These are phyloP conservation scores for Cucurbita maxima DNA, from an alignment of 306 rosid genomes.

Conservation along the genomic window DNA sequence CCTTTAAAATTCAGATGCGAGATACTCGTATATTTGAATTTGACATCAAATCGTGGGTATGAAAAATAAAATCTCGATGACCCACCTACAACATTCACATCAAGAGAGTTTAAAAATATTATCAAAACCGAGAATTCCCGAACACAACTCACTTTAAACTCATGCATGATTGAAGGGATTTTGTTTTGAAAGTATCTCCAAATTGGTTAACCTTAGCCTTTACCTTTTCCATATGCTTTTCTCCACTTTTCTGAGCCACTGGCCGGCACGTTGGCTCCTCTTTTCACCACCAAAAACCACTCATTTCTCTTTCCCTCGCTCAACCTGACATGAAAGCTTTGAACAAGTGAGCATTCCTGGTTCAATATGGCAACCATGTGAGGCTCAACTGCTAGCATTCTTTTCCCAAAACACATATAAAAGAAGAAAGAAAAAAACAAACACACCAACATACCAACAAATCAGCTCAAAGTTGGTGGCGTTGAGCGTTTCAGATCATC, in stretches of 20 bases:
- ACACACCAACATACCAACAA: not conserved
- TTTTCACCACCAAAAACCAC: slow-evolving; percentile 1
- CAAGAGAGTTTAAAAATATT: not conserved
- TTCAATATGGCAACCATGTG: not conserved
- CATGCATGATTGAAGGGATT: slow-evolving; percentile 68
- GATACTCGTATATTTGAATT: no score
- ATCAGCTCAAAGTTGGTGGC: slow-evolving; percentile 24
- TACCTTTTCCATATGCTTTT: slow-evolving; percentile 36
- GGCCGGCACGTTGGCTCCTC: slow-evolving; percentile 34
- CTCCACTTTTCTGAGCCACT: slow-evolving; percentile 29
- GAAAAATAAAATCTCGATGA: no score
- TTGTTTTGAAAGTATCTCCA: slow-evolving; percentile 33
- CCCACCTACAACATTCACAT: no score
- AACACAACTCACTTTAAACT: slow-evolving; percentile 6
- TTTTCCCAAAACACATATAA: not conserved
- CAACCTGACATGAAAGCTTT: not conserved
- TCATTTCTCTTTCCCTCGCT: not conserved
- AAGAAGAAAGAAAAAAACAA: not conserved
- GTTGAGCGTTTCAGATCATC: slow-evolving; percentile 23
- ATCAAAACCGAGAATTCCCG: not conserved
- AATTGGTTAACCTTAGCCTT: slow-evolving; percentile 24
- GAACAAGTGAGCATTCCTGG: not conserved
- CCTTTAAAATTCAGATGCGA: no score
- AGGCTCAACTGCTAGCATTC: not conserved
- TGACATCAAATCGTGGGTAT: no score